Base-by-base conservation (phyloP, 2,329 filamentous ascomycete species). In the Ophiostoma montium region DNA sequence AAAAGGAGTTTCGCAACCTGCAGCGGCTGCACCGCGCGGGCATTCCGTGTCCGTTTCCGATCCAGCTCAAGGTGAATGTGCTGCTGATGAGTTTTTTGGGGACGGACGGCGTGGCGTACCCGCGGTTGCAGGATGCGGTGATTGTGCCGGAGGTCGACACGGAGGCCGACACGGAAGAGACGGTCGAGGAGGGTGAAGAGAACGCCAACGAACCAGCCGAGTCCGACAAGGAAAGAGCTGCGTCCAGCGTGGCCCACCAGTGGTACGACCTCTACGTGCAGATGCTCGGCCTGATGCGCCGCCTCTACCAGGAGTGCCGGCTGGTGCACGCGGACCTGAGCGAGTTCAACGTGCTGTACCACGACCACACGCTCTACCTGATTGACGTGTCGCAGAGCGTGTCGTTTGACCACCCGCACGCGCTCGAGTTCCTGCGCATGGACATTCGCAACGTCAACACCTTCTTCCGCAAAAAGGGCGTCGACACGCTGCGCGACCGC, bases 371-470 rank as follows among this genome's bases (percentile, higher is more conserved):
- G 58, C 77, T 95, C 1, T 95, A 86, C 71, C 84, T 98, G 60
- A 98, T 98, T 63, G 92, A 98, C 65, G 92, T 98, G 39, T 95
- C 87, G 50, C 92, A 98, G 68, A 92, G 85, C 61, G 92, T 98
- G 18, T 94, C 96, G 69, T 89, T 94, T 57, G 90, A 96, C 58
- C 92, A 98, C 64, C 92, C 92, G 0, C 78, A 86, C 51, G 90
- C 86, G 2, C 73, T 94, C 30, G 90, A 96, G 62, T 98, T 98
- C 62, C 66, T 98, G 58, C 82, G 92, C 32, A 96, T 95, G 89
- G 92, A 98, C 62, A 88, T 98, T 66, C 96, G 95, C 72, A 98
- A 98, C 61, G 80, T 94, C 1, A 84, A 80, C 19, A 87, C 94
- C 63, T 98, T 94, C 67, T 98, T 96, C 76, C 74, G 80, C 30